A percentile compares a stretch with the other conserved stretches of the same genome.
phyloP scores from a whole-genome alignment of 805 yeast species.

The Maudiozyma saulgeensis region DNA sequence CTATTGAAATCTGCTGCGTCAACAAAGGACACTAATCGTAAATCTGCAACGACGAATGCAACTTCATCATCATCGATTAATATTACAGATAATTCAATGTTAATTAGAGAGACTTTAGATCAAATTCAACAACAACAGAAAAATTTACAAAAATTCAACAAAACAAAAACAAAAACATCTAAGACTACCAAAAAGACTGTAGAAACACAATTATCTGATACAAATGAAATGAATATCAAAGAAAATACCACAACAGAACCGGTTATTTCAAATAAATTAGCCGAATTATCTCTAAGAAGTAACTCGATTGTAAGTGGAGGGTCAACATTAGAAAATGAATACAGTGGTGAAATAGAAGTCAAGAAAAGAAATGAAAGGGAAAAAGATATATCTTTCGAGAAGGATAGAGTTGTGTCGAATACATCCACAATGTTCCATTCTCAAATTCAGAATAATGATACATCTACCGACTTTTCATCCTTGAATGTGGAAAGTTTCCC shows the following conservation, averaged over 20 bases:
- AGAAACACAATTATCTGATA: neutral
- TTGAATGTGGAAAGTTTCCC: conserved; percentile 6
- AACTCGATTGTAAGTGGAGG: conserved; percentile 1
- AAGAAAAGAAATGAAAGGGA: neutral
- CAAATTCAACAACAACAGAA: conserved; percentile 10
- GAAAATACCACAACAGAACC: neutral
- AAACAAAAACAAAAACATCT: neutral
- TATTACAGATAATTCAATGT: neutral
- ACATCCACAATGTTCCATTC: conserved; percentile 6
- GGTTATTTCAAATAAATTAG: neutral
- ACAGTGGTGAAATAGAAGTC: neutral
- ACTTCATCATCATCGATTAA: neutral
- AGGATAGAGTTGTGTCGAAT: conserved; percentile 5
- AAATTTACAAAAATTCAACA: neutral
- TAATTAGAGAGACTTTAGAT: conserved; percentile 16
- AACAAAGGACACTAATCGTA: neutral
- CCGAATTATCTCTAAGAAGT: neutral
- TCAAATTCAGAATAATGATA: neutral
- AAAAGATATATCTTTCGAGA: neutral
- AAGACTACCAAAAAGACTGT: neutral
- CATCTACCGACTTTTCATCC: neutral
- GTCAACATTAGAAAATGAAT: neutral
- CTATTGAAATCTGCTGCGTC: conserved; percentile 8
- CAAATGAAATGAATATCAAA: neutral
- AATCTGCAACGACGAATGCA: neutral